These are phyloP conservation scores for Eimeria sp. DNA, from an alignment of 169 alveolate genomes.

Conservation along the genomic window DNA sequence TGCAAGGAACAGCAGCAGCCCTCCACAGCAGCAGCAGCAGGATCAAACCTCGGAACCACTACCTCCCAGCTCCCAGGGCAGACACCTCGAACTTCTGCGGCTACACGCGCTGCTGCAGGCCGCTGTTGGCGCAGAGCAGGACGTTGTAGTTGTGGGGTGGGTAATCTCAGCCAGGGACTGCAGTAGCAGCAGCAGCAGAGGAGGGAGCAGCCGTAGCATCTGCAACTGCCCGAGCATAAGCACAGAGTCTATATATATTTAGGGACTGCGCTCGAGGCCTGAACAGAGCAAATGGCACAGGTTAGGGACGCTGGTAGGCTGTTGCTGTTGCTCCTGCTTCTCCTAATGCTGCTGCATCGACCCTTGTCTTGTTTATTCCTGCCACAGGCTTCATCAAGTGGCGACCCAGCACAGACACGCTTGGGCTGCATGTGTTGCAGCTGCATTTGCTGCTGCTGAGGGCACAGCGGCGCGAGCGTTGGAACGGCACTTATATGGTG, in stretches of 20 bases:
- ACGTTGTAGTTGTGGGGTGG: constrained; percentile 45
- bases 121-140: constrained; percentile 62
- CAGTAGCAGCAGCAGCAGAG: not conserved
- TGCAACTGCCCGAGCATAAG: not conserved
- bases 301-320: not conserved
- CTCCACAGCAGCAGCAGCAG: not conserved
- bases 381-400: constrained; percentile 53
- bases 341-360: not conserved
- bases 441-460: constrained; percentile 72
- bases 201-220: not conserved
- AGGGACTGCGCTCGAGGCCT: not conserved
- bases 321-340: not conserved
- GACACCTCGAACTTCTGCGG: constrained; percentile 32
- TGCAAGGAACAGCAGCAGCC: not conserved
- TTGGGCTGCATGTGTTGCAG: constrained; percentile 68
- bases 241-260: not conserved
- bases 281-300: not conserved
- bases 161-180: not conserved
- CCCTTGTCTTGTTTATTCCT: not conserved
- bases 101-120: constrained; percentile 62
- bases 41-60: not conserved
- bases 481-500: constrained; percentile 7
- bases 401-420: constrained; percentile 56
- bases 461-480: constrained; percentile 54
- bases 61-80: not conserved